Percentiles rank a stretch among this genome's conserved stretches.
phyloP scores from a whole-genome alignment of 306 rosid species.

The Trifolium dubium region DNA sequence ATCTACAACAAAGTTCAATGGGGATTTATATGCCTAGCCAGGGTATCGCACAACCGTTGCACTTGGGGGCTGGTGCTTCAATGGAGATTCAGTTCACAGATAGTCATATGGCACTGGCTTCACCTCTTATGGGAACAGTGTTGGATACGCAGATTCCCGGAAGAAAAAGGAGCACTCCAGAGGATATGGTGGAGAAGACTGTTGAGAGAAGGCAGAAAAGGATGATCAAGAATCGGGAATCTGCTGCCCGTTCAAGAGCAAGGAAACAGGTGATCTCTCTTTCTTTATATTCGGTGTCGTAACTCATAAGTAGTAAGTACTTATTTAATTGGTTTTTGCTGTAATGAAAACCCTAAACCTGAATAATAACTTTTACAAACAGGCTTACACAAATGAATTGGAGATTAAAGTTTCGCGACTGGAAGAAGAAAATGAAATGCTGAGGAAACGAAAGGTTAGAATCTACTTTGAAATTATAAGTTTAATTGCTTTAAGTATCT shows the following conservation, averaged over 20 bases:
- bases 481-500: conserved; percentile 15
- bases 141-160: conserved; percentile 76
- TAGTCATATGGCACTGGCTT: conserved; percentile 61
- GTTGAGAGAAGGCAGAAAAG: conserved; percentile 97
- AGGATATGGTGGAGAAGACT: conserved; percentile 77
- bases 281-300: neutral
- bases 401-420: conserved; percentile 88
- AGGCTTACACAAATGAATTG: conserved; percentile 97
- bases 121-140: conserved; percentile 77
- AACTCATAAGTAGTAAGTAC: no score
- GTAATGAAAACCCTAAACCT: neutral
- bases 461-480: conserved; percentile 41
- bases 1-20: conserved; percentile 74
- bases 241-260: conserved; percentile 99
- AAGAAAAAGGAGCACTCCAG: conserved; percentile 79
- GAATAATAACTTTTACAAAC: conserved; percentile 34
- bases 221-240: conserved; percentile 98
- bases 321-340: conserved; percentile 4
- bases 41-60: conserved; percentile 67
- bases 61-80: conserved; percentile 64
- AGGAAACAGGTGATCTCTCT: conserved; percentile 80
- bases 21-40: conserved; percentile 81
- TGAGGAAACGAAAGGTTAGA: conserved; percentile 85
- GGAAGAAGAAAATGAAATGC: conserved; percentile 95
- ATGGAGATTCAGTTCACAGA: conserved; percentile 73